Evolutionary conservation across 1,139 yeast genomes (phyloP), one percentile per base, ranked within the genome.

Genomic region (Protomyces inundatus): DNA sequence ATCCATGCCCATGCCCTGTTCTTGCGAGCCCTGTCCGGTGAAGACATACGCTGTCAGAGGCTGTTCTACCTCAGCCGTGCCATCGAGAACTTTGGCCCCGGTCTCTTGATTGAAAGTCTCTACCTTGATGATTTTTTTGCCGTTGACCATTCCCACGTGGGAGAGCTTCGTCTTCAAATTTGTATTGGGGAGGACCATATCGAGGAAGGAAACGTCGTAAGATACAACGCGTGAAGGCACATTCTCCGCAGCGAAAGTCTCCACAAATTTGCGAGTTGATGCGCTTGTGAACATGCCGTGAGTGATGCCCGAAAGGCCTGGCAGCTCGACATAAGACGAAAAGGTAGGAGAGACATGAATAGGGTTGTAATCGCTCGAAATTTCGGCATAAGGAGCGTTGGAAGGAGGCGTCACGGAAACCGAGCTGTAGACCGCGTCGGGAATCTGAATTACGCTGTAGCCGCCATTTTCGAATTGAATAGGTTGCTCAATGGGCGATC

Each of bases 1-100:
- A 77, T 95, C 98, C 99, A 93, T 93, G 81, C 99, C 98, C 99
- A 93, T 93, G 75, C 98, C 98, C 81, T 95, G 98, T 78, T 95
- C 98, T 80, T 93, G 98, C 67, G 98, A 91, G 76, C 99, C 99
- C 82, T 93, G 99, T 76, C 98, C 99, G 70, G 99, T 93, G 80
- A 95, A 93, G 66, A 93, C 97, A 75, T 88, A 93, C 23, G 98
- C 87, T 58, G 98, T 89, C 66, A 87, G 87, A 60, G 99, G 98
- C 79, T 93, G 98, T 72, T 93, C 98, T 73, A 95, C 91, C 80
- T 93, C 98, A 64, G 98, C 99, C 79, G 90, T 96, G 79, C 98
- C 99, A 64, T 82, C 76, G 72, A 93, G 82, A 32, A 95, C 98
- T 54, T 84, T 79, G 68, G 83, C 82, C 64, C 83, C 89, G 65